Evolutionary conservation across 1,284 basidiomycete genomes (phyloP), one percentile per base, ranked within the genome.

Genomic region (Apiotrichum mycotoxinovorans): DNA sequence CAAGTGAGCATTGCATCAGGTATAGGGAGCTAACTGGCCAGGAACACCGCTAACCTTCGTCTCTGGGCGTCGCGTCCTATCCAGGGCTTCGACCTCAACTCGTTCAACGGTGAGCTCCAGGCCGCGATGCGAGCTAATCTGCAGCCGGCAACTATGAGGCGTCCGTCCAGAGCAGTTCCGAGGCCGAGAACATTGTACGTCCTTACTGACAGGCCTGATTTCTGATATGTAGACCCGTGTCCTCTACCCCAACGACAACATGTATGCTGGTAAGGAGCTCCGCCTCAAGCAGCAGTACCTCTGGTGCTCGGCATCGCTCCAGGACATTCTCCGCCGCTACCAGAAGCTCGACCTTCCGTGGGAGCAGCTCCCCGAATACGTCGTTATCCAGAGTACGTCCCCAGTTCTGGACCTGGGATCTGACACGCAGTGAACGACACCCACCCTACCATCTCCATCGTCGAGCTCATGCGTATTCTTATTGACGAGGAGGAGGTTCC

Each of bases 241-340:
- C 7, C 80, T 95, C 35, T 96, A 81, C 66, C 80, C 80, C 49
- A 79, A 79, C 60, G 80, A 81, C 68, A 78, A 77, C 65, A 78
- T 75, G 69, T 77, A 70, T 8, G 58, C 56, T 57, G 92, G 92
- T 61, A 95, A 95, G 75, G 89, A 92, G 73, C 80, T 95, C 30
- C 86, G 92, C 58, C 82, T 96, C 64, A 94, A 95, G 80, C 92
- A 96, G 70, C 92, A 96, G 77, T 93, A 92, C 78, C 90, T 91
- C 79, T 91, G 89, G 89, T 89, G 64, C 55, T 61, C 54, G 26
- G 54, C 58, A 33, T 87, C 85, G 73, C 81, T 94, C 38, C 83
- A 85, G 56, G 92, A 96, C 72, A 95, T 96, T 68, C 74, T 94
- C 53, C 70, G 80, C 41, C 72, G 80, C 44, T 80, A 78, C 73